Percentiles rank a stretch among this genome's conserved stretches.
These are phyloP conservation scores for Venturia carpophila DNA, from an alignment of 2,329 filamentous ascomycete genomes.

Conservation along the genomic window DNA sequence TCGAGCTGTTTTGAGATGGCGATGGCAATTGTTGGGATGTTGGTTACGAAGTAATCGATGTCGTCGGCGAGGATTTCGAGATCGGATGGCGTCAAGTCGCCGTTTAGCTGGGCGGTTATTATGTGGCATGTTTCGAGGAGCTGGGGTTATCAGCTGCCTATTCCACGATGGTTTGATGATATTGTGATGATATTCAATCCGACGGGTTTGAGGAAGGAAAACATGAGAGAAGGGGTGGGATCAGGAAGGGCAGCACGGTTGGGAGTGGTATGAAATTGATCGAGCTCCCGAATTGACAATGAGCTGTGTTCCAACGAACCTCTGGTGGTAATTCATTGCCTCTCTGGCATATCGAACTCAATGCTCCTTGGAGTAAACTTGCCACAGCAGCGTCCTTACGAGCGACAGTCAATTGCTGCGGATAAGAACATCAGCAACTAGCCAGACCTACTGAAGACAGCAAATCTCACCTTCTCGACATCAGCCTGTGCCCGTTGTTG, in stretches of 20 bases:
- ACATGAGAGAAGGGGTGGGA: too few species aligned
- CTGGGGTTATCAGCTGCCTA: slow-evolving; percentile 20
- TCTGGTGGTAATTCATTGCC: slow-evolving; percentile 34
- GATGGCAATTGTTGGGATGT: slow-evolving; percentile 15
- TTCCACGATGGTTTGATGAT: background rate
- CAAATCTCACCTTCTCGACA: slow-evolving; percentile 30
- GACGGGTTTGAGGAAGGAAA: background rate
- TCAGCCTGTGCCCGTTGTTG: slow-evolving; percentile 36
- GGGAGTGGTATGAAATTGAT: background rate
- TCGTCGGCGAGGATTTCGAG: slow-evolving; percentile 34
- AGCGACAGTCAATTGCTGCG: slow-evolving; percentile 32
- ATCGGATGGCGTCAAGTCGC: slow-evolving; percentile 31
- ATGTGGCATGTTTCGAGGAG: slow-evolving; percentile 38
- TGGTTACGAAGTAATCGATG: slow-evolving; percentile 32
- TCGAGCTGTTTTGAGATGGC: slow-evolving; percentile 13
- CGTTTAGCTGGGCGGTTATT: slow-evolving; percentile 33
- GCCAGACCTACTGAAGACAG: background rate
- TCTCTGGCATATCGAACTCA: slow-evolving; percentile 30
- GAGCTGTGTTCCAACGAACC: slow-evolving; percentile 21
- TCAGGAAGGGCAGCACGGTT: background rate
- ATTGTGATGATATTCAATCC: background rate
- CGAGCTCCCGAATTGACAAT: background rate
- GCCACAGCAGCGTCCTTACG: slow-evolving; percentile 29
- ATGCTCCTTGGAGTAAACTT: slow-evolving; percentile 29
- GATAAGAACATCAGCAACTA: background rate